These are phyloP conservation scores for Lyophyllum shimeji DNA, from an alignment of 768 basidiomycete species.

Conservation along the genomic window DNA sequence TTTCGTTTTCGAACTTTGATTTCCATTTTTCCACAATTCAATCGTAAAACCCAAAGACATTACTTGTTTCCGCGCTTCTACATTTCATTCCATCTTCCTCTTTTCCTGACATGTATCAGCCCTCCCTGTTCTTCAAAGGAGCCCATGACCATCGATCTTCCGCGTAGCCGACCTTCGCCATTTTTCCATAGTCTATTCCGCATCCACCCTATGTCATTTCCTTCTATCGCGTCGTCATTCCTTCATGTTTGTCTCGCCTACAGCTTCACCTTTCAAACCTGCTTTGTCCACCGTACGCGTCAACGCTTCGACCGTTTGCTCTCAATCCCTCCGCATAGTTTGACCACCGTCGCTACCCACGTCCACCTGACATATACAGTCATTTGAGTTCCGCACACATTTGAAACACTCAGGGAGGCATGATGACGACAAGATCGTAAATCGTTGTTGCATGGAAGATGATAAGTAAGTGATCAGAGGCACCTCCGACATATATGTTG, in stretches of 20 bases:
- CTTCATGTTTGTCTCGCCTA: neutral
- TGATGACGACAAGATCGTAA: no score
- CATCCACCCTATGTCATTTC: constrained; percentile 12
- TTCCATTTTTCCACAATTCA: constrained; percentile 10
- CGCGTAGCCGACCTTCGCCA: constrained; percentile 5
- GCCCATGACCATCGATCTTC: neutral
- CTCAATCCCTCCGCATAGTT: neutral
- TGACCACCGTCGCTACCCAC: constrained; percentile 2
- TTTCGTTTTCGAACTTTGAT: constrained; percentile 11
- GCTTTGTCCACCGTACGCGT: neutral
- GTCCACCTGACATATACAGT: constrained; percentile 21
- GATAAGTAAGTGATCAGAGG: no score
- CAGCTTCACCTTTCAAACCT: neutral
- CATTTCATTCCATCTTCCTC: constrained; percentile 16
- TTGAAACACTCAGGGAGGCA: no score
- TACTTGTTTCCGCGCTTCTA: constrained; percentile 1
- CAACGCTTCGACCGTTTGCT: neutral
- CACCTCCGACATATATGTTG: constrained; percentile 22
- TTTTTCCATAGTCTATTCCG: constrained; percentile 8
- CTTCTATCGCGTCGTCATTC: constrained; percentile 2
- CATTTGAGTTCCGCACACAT: no score
- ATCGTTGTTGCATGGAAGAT: no score
- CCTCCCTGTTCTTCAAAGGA: constrained; percentile 5
- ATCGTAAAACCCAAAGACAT: constrained; percentile 7
- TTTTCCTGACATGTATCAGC: constrained; percentile 11